phyloP scores from a whole-genome alignment of 2,329 filamentous ascomycete species.

The Furcasterigmium sp. region DNA sequence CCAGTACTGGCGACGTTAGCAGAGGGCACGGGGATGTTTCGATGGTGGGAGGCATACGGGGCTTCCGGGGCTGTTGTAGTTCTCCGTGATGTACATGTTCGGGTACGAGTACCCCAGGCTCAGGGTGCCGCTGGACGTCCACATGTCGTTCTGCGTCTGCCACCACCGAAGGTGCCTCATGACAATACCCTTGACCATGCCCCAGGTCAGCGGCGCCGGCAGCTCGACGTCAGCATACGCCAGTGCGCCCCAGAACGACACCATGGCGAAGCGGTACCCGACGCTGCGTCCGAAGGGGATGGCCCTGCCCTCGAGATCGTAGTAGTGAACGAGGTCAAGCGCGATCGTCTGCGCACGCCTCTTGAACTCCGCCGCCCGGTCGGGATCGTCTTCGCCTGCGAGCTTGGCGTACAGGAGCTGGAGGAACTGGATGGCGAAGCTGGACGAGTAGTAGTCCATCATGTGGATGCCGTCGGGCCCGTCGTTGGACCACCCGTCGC shows the following conservation, averaged over 20 bases:
- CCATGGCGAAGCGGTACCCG: constrained; percentile 80
- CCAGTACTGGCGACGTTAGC: constrained; percentile 55
- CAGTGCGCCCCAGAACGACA: constrained; percentile 75
- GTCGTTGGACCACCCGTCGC: constrained; percentile 77
- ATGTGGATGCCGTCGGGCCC: constrained; percentile 74
- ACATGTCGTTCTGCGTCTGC: constrained; percentile 70
- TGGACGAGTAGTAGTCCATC: constrained; percentile 82
- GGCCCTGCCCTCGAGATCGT: constrained; percentile 64
- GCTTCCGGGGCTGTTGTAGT: constrained; percentile 74
- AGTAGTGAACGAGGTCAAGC: constrained; percentile 70
- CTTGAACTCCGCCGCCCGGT: constrained; percentile 63
- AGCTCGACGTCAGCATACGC: constrained; percentile 72
- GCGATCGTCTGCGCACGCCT: constrained; percentile 62
- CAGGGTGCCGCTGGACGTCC: constrained; percentile 68
- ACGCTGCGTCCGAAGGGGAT: constrained; percentile 75
- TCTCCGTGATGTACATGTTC: constrained; percentile 77
- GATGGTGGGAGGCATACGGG: constrained; percentile 28
- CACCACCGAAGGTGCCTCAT: constrained; percentile 74
- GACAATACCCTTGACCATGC: constrained; percentile 71
- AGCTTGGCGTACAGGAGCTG: constrained; percentile 73
- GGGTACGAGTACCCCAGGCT: constrained; percentile 74
- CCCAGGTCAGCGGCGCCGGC: constrained; percentile 68
- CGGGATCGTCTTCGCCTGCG: constrained; percentile 60
- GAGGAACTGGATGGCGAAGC: constrained; percentile 76
- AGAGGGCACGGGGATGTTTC: no score